phyloP scores from a whole-genome alignment of 441 rosid genomes.

The Populus hybrid region DNA sequence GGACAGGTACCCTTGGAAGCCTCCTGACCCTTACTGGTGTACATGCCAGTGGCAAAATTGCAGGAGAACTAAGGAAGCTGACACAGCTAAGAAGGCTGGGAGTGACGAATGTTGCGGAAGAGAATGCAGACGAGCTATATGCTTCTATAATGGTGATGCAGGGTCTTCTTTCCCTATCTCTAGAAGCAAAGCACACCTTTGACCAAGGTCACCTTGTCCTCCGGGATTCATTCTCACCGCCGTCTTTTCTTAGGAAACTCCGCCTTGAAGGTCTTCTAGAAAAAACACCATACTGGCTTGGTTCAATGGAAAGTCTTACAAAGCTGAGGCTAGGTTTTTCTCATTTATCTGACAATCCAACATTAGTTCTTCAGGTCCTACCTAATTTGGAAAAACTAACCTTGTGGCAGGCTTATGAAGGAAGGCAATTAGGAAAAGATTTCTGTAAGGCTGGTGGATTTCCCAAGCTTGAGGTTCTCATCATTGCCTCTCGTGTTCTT shows the following conservation, averaged over 20 bases:
- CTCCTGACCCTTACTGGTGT: conserved; percentile 34
- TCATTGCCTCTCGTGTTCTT: conserved; percentile 32
- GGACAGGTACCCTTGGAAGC: conserved; percentile 24
- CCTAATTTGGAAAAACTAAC: conserved; percentile 33
- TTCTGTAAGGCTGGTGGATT: conserved; percentile 40
- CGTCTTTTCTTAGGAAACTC: conserved; percentile 34
- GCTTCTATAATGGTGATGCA: conserved; percentile 33
- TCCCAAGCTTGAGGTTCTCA: conserved; percentile 37
- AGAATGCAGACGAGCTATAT: conserved; percentile 22
- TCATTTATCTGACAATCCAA: conserved; percentile 35
- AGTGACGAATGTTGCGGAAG: conserved; percentile 33
- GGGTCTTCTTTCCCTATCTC: conserved; percentile 29
- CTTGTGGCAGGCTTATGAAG: conserved; percentile 36
- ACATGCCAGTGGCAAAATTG: conserved; percentile 23
- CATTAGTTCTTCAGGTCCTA: conserved; percentile 33
- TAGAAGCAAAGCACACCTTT: conserved; percentile 22
- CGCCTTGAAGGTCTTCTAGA: conserved; percentile 28
- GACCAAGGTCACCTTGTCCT: conserved; percentile 15
- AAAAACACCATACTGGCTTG: conserved; percentile 32
- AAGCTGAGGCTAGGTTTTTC: conserved; percentile 34
- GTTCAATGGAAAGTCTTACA: conserved; percentile 31
- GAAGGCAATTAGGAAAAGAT: conserved; percentile 35
- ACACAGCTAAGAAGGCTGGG: conserved; percentile 34
- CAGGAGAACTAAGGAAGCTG: conserved; percentile 26
- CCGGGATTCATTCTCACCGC: conserved; percentile 33